phyloP scores from a whole-genome alignment of 176 grass and related monocot genomes.

The Oryza glumipatula region DNA sequence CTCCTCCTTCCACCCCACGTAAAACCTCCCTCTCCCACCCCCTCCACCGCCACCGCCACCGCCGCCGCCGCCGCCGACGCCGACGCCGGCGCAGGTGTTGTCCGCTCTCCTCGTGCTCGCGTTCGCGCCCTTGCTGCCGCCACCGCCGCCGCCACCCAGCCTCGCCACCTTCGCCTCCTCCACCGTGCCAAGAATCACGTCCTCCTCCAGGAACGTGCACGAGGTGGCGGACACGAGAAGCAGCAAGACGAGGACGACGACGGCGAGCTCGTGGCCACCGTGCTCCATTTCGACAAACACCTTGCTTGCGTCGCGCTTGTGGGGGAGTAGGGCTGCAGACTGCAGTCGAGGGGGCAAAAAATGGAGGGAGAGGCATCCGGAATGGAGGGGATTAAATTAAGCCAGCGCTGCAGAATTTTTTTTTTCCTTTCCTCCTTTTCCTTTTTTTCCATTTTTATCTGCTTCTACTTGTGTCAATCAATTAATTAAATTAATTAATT shows the following conservation, averaged over 20 bases:
- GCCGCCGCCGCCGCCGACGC: not conserved
- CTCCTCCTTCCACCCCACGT: slow-evolving; percentile 66
- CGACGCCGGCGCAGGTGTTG: not conserved
- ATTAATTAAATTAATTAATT: not conserved
- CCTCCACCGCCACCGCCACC: not conserved
- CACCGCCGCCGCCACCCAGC: not conserved
- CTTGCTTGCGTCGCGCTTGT: not conserved
- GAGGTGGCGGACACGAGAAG: not conserved
- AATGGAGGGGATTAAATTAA: slow-evolving; percentile 25
- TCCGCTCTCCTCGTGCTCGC: slow-evolving; percentile 27
- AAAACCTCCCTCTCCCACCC: not conserved
- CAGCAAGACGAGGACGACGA: not conserved
- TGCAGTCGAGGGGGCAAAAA: not conserved
- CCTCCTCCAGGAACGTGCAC: slow-evolving; percentile 42
- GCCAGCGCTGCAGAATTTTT: not conserved
- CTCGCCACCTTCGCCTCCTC: not conserved
- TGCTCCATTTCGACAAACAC: not conserved
- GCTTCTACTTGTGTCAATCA: not conserved
- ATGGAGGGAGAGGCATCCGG: not conserved
- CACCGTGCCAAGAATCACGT: slow-evolving; percentile 18
- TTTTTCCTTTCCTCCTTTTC: not conserved
- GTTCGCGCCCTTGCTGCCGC: slow-evolving; percentile 20
- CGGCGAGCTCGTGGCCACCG: not conserved
- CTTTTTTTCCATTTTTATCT: not conserved
- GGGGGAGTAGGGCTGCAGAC: not conserved